These are phyloP conservation scores for Penicillium coprophilum DNA, from an alignment of 495 filamentous ascomycete genomes.

Conservation along the genomic window DNA sequence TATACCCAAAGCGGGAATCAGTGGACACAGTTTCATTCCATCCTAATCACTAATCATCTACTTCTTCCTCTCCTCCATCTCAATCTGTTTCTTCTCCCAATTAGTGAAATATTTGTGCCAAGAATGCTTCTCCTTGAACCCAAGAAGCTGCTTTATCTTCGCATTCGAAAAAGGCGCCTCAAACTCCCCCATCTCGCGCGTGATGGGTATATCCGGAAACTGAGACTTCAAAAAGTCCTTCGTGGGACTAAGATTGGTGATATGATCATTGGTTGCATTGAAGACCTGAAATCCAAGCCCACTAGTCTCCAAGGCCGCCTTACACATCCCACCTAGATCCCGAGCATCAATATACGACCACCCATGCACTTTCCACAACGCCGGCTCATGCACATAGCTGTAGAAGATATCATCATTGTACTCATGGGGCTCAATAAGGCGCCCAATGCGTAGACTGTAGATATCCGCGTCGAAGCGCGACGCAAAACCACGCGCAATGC, in stretches of 20 bases:
- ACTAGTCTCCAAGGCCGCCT: constrained; percentile 19
- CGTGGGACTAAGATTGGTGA: constrained; percentile 34
- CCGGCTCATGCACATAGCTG: constrained; percentile 50
- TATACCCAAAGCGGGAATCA: background rate
- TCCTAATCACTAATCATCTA: background rate
- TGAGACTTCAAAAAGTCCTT: constrained; percentile 40
- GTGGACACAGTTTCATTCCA: background rate
- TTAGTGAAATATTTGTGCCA: constrained; percentile 45
- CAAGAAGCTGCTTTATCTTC: constrained; percentile 55
- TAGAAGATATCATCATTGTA: constrained; percentile 49
- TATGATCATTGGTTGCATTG: constrained; percentile 59
- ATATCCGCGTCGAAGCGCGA: constrained; percentile 54
- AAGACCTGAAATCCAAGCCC: constrained; percentile 60
- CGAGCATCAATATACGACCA: constrained; percentile 61
- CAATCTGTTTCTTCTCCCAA: constrained; percentile 22
- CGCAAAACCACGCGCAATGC: constrained; percentile 52
- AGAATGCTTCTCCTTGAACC: constrained; percentile 55
- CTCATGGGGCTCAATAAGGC: constrained; percentile 57
- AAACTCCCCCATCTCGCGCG: constrained; percentile 50
- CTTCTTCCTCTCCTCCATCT: background rate
- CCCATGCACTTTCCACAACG: constrained; percentile 53
- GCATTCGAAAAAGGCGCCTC: constrained; percentile 58
- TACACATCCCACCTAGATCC: constrained; percentile 50
- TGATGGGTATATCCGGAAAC: constrained; percentile 46
- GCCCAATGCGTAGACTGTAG: constrained; percentile 57